Evolutionary conservation across 176 grass and related monocot genomes (phyloP), one percentile per base, ranked within the genome.

Genomic region (Dendrocalamus sinicus): DNA sequence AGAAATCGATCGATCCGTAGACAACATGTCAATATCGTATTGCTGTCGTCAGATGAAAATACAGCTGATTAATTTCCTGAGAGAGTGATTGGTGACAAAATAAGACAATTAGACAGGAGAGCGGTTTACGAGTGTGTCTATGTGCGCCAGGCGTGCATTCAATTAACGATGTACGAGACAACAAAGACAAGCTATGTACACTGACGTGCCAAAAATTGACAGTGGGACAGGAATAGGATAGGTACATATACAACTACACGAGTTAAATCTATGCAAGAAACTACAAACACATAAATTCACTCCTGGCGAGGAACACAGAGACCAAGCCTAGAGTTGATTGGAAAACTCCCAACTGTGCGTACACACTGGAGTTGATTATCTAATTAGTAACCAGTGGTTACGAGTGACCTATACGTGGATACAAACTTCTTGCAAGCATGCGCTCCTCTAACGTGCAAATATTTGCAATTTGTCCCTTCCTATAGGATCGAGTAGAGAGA

Each of bases 81-180:
- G 14, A 4, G 13, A 19, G 20, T 32, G 80, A 72, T 72, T 57
- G 62, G 46, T 61, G 74, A 8, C 73, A 73, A 54, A 66, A 85
- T 59, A 40, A 59, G 45, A 75, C 12, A 57, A 74, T 64, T 64
- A 37, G 73, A 88, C 43, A 11, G 54, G 32, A 52, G 15, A 59
- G 16, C 10, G 23, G 37, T 70, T 85, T 85, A 68, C 23, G 28
- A 23, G n/a, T 45, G 63, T 55, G 50, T 45, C 48, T 59, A 15
- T 67, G 83, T 23, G 60, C 35, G 73, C 47, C 72, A 32, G 23
- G 47, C n/a, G 14, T 32, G 6, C 37, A 45, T 22, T 9, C 47
- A 55, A 7, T 28, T 41, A 17, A 51, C 2, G 58, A 23, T 24
- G 58, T 30, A 19, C 16, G 22, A 7, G 28, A 52, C 45, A 48